Evolutionary conservation across 2,329 filamentous ascomycete genomes (phyloP), one percentile per base, ranked within the genome.

Genomic region (Arthrobotrys conoides): DNA sequence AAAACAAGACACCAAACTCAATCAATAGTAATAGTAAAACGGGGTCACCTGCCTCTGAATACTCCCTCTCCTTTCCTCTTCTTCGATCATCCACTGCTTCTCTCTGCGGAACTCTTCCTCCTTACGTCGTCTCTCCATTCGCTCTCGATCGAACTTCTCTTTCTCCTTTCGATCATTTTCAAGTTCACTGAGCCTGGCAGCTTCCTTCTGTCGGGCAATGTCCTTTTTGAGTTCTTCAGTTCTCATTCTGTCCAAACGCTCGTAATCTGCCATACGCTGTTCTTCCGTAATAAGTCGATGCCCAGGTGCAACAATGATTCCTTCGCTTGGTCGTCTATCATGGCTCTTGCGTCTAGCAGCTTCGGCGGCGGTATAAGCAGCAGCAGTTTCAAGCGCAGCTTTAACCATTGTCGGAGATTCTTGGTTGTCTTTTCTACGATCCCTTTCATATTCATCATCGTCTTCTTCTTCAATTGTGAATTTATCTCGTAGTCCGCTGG

Each of bases 241-340:
- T 38, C 68, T 71, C 36, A 71, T 49, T 36, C 30, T 71, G 33
- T 78, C 75, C 30, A 78, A 49, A 10, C 75, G 68, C 53, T 78
- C 68, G 63, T 78, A 78, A 48, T 78, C 75, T 16, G 72, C 75
- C 69, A 72, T 72, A n/a, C 75, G 44, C 38, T 72, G 67, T 33
- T 78, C 75, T 59, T 78, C 75, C 18, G 67, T 78, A 22, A 71
- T 57, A 22, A 71, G 41, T 3, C 69, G 30, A 49, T 78, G 69
- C 12, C 75, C 75, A 8, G 68, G 68, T 9, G 67, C 61, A 24
- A 68, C 75, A 22, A 78, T 78, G 4, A 67, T 57, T 20, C 69
- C 68, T 16, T 72, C 46, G 5, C 49, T 53, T 27, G 65, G 49
- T 53, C 66, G 59, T 59, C 66, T 38, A 18, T 68, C 71, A 46